phyloP scores from a whole-genome alignment of 257 asterid genomes.

The Cruciata laevipes region DNA sequence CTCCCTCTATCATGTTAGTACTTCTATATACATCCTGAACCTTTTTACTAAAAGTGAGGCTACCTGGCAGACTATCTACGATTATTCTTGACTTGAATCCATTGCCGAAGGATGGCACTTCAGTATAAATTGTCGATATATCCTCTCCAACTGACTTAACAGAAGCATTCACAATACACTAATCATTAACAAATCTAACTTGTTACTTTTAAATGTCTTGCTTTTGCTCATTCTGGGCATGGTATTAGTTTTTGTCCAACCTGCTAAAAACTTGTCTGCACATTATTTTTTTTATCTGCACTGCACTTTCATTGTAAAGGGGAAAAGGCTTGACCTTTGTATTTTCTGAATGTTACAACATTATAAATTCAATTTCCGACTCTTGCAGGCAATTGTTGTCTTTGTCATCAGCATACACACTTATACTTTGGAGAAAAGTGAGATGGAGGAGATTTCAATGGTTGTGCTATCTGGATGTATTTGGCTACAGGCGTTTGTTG shows the following conservation, averaged over 20 bases:
- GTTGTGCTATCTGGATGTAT: constrained; percentile 98
- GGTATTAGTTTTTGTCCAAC: not conserved
- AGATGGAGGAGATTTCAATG: constrained; percentile 98
- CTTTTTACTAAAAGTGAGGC: not conserved
- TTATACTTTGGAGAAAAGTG: constrained; percentile 86
- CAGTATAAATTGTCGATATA: not conserved
- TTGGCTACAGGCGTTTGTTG: constrained; percentile 98
- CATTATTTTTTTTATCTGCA: not conserved
- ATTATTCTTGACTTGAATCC: constrained; percentile 1
- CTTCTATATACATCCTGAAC: constrained; percentile 11
- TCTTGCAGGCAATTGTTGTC: constrained; percentile 85
- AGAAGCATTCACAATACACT: not conserved
- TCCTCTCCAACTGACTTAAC: not conserved
- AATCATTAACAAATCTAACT: not conserved
- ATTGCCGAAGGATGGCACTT: not conserved
- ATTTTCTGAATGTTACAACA: not conserved
- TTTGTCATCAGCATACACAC: constrained; percentile 80
- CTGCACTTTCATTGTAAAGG: not conserved
- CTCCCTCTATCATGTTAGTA: constrained; percentile 94
- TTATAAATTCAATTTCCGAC: not conserved
- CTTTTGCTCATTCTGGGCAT: not conserved
- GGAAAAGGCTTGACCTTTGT: not conserved
- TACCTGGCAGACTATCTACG: no score
- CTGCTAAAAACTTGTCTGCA: not conserved
- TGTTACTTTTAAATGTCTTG: not conserved